Conservation (phyloP, 2,329 filamentous ascomycete genomes). For the Stromatinia cepivora region DNA sequence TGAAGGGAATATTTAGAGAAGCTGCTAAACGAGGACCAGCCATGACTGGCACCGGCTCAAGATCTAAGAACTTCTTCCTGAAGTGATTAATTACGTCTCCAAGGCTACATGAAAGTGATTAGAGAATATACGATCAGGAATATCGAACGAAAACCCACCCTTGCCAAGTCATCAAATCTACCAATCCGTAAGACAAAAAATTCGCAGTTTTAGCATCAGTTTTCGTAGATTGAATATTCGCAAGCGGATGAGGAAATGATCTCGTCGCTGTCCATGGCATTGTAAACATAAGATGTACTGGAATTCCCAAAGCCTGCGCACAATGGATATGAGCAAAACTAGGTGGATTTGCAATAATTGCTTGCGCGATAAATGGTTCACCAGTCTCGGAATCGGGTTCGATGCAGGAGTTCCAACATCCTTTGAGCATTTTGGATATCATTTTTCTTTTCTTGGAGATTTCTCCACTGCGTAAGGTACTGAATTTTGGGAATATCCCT, state of each 20-base stretch:
- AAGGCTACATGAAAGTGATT: constrained; percentile 42
- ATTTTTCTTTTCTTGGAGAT: constrained; percentile 69
- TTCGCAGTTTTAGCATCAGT: constrained; percentile 71
- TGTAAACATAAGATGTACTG: constrained; percentile 15
- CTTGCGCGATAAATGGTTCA: constrained; percentile 61
- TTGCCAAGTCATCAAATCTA: constrained; percentile 87
- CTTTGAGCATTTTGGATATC: constrained; percentile 74
- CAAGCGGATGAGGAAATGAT: constrained; percentile 72
- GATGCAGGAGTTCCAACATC: constrained; percentile 81
- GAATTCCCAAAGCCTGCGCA: constrained; percentile 10
- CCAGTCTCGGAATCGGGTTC: constrained; percentile 46
- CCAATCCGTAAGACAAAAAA: constrained; percentile 74
- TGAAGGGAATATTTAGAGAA: constrained; percentile 71
- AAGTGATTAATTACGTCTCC: constrained; percentile 77
- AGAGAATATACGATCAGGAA: background rate
- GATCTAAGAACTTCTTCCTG: constrained; percentile 62
- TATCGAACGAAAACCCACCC: constrained; percentile 40
- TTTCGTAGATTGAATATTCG: constrained; percentile 64
- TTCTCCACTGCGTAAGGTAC: constrained; percentile 71
- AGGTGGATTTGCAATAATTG: constrained; percentile 78
- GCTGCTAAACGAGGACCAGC: constrained; percentile 75
- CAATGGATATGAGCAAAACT: constrained; percentile 61
- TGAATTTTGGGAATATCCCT: constrained; percentile 75
- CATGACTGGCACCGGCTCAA: constrained; percentile 72
- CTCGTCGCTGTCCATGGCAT: constrained; percentile 75